Evolutionary conservation across 352 stramenopile genomes (phyloP), one percentile per base, ranked within the genome.

Genomic region (Pythium coloratum): DNA sequence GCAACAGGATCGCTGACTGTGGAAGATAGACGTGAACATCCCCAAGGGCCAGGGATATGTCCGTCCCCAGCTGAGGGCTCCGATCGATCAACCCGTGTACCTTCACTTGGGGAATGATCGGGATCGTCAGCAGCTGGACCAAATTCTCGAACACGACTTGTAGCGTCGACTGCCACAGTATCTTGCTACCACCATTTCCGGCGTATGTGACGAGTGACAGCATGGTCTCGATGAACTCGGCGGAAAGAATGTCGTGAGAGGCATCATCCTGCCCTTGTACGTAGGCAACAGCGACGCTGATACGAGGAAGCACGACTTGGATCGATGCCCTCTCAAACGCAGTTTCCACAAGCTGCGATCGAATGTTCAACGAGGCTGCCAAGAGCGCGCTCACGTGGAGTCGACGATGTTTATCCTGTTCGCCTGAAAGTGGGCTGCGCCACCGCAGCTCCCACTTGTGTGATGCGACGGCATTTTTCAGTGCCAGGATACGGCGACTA

Each of bases 361-460:
- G 67, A 13, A 94, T 56, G 42, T 84, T 78, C 14, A 94, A 36
- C 6, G 83, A 94, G n/a, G 86, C 84, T 38, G 82, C 84, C 24
- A 94, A 68, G 30, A 94, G 70, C 0, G 82, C 77, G 38, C 86
- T 94, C 12, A 94, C 70, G 14, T 87, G 76, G 38, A 94, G 59
- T 4, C 86, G 77, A 28, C 73, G 82, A 51, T 94, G 82, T 14
- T 88, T 86, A 57, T 82, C 84, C 73, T 80, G 72, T 61, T 90
- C 82, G 55, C 78, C 78, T 24, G 78, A 76, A 14, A 94, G 62
- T 8, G 86, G 87, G 20, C 64, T 80, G 64, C 84, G 78, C 87
- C 87, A 95, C 53, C 85, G 73, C 44, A 95, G 33, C 60, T 95
- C 85, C 87, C 87, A 95, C 20, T 87, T 91, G 32, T 92, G 82